Evolutionary conservation across 2,329 filamentous ascomycete genomes (phyloP), one percentile per base, ranked within the genome.

Genomic region (Paracoccidioides brasiliensis): DNA sequence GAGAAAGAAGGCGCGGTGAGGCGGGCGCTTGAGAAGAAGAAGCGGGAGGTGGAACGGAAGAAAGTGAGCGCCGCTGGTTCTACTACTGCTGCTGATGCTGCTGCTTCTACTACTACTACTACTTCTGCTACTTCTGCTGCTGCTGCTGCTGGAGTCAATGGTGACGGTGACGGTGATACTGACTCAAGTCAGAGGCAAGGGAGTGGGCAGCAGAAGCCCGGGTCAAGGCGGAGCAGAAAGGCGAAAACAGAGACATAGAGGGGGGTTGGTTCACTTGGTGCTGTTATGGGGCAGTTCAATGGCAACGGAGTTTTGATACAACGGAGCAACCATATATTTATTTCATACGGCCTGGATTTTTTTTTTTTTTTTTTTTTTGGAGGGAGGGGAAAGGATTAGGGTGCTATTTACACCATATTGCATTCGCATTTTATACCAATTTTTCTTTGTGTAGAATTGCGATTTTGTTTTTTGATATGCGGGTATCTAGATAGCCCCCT

Each of bases 1-100:
- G 90, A 97, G 71, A 94, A 88, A 73, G 81, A 85, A 66, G 81
- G 84, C 30, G 90, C 90, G 7, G 72, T 81, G 52, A 79, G 77
- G 56, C 72, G 82, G 56, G 79, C 78, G 49, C 69, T 76, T 55
- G 75, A 75, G 61, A 86, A 85, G 70, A 82, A 80, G 60, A 68
- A 70, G 55, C 62, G 61, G 37, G 69, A 73, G 15, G 51, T 56
- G 15, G 60, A 63, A 42, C 57, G 63, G 37, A 52, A 59, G 30
- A 32, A 59, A 42, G 56, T 7, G 22, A 30, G 15, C 14, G 15
- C 30, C 2, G 9, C 22, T 22, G 22, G 22, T 22, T 22, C 22
- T 22, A 22, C 22, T 22, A 2, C 22, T 22, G 22, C 22, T 22
- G 22, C 22, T 22, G 22, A 1, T 22, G 2, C 22, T 22, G 22